Base-by-base conservation (phyloP, 768 basidiomycete genomes). In the Lentinula sp. region DNA sequence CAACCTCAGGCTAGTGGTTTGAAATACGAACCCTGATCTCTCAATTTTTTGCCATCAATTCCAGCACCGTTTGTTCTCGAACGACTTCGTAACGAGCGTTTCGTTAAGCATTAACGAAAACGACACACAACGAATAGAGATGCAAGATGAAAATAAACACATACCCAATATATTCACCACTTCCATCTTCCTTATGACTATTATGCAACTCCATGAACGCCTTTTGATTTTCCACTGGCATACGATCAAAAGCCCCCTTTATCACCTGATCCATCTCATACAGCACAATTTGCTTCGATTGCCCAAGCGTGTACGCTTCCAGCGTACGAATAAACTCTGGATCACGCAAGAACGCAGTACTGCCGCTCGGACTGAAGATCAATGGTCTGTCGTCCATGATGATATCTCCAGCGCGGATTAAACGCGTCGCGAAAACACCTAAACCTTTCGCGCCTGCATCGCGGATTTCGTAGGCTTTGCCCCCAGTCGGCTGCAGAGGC, bases 151-250 rank as follows among this genome's bases (percentile, higher is more conserved):
- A 16, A n/a, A 13, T 8, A 35, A 21, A n/a, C 5, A 63, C 9
- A 69, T 59, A 6, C 69, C 65, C 3, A 71, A 71, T 32, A 23
- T 74, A 59, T 0, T 71, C 73, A 1, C 74, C 74, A 31, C 69
- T 70, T 4, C 73, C 73, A 60, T 74, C 73, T 9, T 68, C 62
- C 11, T 62, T 59, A 35, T 73, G 70, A 39, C 60, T 63, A 43
- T 74, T 74, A 13, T 57, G 56, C 18, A 76, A 64, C 9, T 52
- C 68, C 58, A 68, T 64, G 28, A 68, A 74, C 9, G 66, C 67
- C 16, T 54, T 62, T 42, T 64, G 60, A 18, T 64, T 50, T 5
- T 69, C 65, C 11, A 56, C 63, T 23, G 50, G 3, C 70, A 75
- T 63, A 1, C 71, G 65, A 9, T 65, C 52, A 32, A 71, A 46